Conservation (phyloP, 2,329 filamentous ascomycete genomes). For the Dactylellina sp. region DNA sequence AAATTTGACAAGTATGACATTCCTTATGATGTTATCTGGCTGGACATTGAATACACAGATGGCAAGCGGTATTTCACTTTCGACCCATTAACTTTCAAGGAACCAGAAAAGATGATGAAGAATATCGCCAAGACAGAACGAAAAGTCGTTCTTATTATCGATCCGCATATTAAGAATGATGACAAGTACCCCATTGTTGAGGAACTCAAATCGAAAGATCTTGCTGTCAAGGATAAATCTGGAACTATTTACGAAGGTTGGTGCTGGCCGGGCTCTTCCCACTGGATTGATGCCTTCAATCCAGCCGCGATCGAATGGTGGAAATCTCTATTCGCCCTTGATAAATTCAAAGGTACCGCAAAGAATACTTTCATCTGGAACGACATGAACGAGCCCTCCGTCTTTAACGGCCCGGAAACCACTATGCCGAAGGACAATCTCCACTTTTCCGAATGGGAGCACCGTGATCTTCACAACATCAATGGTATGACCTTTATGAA, state of each 20-base stretch:
- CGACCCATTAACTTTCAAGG: slow-evolving; percentile 87
- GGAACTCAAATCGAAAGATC: slow-evolving; percentile 83
- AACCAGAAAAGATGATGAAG: slow-evolving; percentile 87
- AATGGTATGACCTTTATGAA: slow-evolving; percentile 97
- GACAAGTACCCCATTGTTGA: slow-evolving; percentile 80
- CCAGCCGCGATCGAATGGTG: slow-evolving; percentile 93
- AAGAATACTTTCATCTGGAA: slow-evolving; percentile 97
- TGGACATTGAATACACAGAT: slow-evolving; percentile 97
- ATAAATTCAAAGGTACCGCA: slow-evolving; percentile 84
- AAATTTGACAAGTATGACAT: slow-evolving; percentile 97
- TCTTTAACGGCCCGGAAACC: slow-evolving; percentile 97
- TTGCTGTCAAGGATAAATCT: slow-evolving; percentile 91
- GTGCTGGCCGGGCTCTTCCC: slow-evolving; percentile 97
- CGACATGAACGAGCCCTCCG: slow-evolving; percentile 99
- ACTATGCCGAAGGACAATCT: slow-evolving; percentile 99
- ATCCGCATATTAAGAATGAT: slow-evolving; percentile 94
- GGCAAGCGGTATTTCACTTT: slow-evolving; percentile 99
- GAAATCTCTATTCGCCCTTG: slow-evolving; percentile 86
- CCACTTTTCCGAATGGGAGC: slow-evolving; percentile 91
- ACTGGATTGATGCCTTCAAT: slow-evolving; percentile 97
- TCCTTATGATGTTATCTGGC: slow-evolving; percentile 98
- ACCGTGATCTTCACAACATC: slow-evolving; percentile 94
- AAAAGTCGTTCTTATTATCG: slow-evolving; percentile 79
- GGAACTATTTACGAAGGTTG: slow-evolving; percentile 90
- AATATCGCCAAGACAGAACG: slow-evolving; percentile 85